Evolutionary conservation across 495 filamentous ascomycete genomes (phyloP), one percentile per base, ranked within the genome.

Genomic region (Talaromyces borbonicus): DNA sequence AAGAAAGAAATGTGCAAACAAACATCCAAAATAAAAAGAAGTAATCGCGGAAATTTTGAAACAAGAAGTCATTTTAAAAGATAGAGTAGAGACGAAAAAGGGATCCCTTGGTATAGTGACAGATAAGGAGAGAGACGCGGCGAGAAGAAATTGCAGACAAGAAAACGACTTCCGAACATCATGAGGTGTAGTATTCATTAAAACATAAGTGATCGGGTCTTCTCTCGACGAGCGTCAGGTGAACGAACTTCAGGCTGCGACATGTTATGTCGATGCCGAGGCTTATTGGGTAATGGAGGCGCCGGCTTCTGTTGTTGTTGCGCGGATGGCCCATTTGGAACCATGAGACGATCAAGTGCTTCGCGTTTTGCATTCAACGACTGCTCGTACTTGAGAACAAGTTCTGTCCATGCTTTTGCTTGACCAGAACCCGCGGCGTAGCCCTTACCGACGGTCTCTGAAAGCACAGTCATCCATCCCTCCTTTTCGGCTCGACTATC

Each of bases 391-490:
- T 67, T 68, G 23, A 98, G 72, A 30, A 97, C 82, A 43, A 94
- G 62, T 48, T 95, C 86, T 36, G 88, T 90, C 92, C 92, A 98
- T 44, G 52, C 57, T 55, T 62, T 77, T 52, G 58, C 60, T 52
- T 65, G 71, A 58, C 50, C 66, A 56, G 50, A 65, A 19, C 54
- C 66, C 50, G 47, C 59, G 47, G 51, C 58, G 36, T 46, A 68
- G 53, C 73, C 84, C 66, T 82, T 82, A 52, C 89, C 89, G 16
- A 94, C 81, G 20, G 85, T 80, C 38, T 96, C 85, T 1, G 72
- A 72, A n/a, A 98, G 79, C 12, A 87, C 86, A 51, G 81, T 81
- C 79, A 98, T 90, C 92, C 92, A 98, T 43, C 78, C 85, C 11
- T 93, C 84, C 62, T 98, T 98, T 53, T 87, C 82, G 39, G 73